Conservation (phyloP, 805 yeast genomes). For the Cyberlindnera xishuangbannaensis region DNA sequence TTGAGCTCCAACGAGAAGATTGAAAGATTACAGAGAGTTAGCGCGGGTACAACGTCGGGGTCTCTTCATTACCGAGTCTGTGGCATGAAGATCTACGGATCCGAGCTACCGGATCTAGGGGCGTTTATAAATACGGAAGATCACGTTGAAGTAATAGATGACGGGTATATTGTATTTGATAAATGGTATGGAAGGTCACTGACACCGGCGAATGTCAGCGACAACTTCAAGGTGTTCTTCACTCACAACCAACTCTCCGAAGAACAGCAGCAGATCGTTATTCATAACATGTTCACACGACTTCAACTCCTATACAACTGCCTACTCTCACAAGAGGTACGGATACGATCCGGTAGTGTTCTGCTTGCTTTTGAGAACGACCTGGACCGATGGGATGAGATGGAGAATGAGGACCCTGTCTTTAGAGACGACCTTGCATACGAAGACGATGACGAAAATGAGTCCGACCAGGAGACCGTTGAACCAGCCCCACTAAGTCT, state of each 20-base stretch:
- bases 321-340: slow-evolving; percentile 52
- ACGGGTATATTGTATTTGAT: slow-evolving; percentile 46
- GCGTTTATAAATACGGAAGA: slow-evolving; percentile 13
- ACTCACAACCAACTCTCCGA: slow-evolving; percentile 29
- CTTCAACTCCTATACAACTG: slow-evolving; percentile 63
- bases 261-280: slow-evolving; percentile 32
- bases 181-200: slow-evolving; percentile 70
- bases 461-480: slow-evolving; percentile 25
- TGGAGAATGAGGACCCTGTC: slow-evolving; percentile 36
- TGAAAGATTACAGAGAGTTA: slow-evolving; percentile 55
- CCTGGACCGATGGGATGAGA: slow-evolving; percentile 41
- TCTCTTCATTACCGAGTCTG: slow-evolving; percentile 71
- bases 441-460: slow-evolving; percentile 29
- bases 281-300: slow-evolving; percentile 46
- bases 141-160: slow-evolving; percentile 22
- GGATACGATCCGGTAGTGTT: slow-evolving; percentile 68
- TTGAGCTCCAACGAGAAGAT: slow-evolving; percentile 53
- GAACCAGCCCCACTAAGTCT: slow-evolving; percentile 42
- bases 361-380: slow-evolving; percentile 74
- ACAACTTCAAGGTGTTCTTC: slow-evolving; percentile 44
- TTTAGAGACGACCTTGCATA: slow-evolving; percentile 30
- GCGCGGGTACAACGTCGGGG: slow-evolving; percentile 75
- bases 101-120: slow-evolving; percentile 12
- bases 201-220: slow-evolving; percentile 34
- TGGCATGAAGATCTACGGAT: slow-evolving; percentile 64